Conservation (phyloP, 371 early-diverging fungal genomes). For the Mucor saturninus region DNA sequence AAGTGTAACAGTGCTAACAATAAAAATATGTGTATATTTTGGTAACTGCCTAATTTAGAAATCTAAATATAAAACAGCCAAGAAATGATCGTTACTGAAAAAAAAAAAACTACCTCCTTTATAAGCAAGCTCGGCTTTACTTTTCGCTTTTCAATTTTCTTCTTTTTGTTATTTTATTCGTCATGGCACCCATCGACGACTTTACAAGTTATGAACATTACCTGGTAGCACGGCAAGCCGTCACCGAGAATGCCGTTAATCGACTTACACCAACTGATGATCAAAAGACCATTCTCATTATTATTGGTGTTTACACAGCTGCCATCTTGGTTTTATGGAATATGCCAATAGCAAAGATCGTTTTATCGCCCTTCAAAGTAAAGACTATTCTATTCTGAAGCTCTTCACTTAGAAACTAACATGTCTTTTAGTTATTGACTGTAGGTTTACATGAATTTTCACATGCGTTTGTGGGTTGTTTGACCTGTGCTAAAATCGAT, state of each 20-base stretch:
- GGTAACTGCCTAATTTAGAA: conserved; percentile 10
- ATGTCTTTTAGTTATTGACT: conserved; percentile 63
- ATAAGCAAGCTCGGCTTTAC: not conserved
- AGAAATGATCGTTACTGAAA: conserved; percentile 1
- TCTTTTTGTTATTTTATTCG: not conserved
- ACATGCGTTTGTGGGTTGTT: conserved; percentile 80
- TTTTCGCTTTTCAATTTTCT: not conserved
- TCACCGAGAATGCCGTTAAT: conserved; percentile 31
- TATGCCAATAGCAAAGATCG: conserved; percentile 77
- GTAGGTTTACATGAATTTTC: conserved; percentile 86
- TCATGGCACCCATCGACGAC: conserved; percentile 36
- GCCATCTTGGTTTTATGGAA: conserved; percentile 87
- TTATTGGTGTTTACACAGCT: conserved; percentile 73
- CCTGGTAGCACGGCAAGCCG: conserved; percentile 48
- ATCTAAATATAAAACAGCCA: conserved; percentile 13
- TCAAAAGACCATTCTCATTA: conserved; percentile 68
- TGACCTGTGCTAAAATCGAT: conserved; percentile 90
- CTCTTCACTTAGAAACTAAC: not conserved
- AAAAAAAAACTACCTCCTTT: not conserved
- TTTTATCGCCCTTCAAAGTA: conserved; percentile 93
- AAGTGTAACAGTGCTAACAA: not conserved
- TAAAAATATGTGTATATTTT: conserved; percentile 4
- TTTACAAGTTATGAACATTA: conserved; percentile 42
- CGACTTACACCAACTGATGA: conserved; percentile 67
- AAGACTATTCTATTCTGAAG: not conserved